phyloP scores from a whole-genome alignment of 257 asterid species.

The Solanum gandarillasii region DNA sequence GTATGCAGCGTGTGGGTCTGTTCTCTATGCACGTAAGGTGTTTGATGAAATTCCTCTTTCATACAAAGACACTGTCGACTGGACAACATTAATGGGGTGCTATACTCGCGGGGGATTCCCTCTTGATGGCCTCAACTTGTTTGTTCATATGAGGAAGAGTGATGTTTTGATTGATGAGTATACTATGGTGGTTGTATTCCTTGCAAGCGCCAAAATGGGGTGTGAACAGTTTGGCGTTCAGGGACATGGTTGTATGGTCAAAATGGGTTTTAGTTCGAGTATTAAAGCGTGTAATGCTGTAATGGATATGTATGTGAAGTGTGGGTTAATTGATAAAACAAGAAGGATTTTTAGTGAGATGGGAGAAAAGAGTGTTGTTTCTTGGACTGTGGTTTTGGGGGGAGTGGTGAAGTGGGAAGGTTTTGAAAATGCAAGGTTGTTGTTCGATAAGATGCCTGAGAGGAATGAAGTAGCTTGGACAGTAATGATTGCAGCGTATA shows the following conservation, averaged over 20 bases:
- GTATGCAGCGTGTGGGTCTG: constrained; percentile 50
- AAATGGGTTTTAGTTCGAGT: constrained; percentile 39
- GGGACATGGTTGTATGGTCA: constrained; percentile 37
- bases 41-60: constrained; percentile 51
- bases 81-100: constrained; percentile 64
- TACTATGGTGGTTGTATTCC: constrained; percentile 44
- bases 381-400: constrained; percentile 73
- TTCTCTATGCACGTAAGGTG: constrained; percentile 37
- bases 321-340: constrained; percentile 38
- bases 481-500: constrained; percentile 37
- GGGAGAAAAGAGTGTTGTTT: constrained; percentile 47
- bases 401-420: constrained; percentile 60
- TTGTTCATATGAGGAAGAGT: constrained; percentile 33
- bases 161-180: constrained; percentile 37
- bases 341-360: constrained; percentile 42
- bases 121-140: constrained; percentile 30
- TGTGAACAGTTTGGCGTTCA: constrained; percentile 38
- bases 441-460: constrained; percentile 48
- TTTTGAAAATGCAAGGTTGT: constrained; percentile 30
- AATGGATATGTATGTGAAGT: constrained; percentile 40
- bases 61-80: constrained; percentile 53
- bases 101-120: constrained; percentile 28
- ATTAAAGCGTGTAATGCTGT: constrained; percentile 53
- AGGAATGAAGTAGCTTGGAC: constrained; percentile 63
- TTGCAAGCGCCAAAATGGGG: constrained; percentile 47